Conservation (phyloP, 2,329 filamentous ascomycete genomes). For the Diaporthe citrichinensis region DNA sequence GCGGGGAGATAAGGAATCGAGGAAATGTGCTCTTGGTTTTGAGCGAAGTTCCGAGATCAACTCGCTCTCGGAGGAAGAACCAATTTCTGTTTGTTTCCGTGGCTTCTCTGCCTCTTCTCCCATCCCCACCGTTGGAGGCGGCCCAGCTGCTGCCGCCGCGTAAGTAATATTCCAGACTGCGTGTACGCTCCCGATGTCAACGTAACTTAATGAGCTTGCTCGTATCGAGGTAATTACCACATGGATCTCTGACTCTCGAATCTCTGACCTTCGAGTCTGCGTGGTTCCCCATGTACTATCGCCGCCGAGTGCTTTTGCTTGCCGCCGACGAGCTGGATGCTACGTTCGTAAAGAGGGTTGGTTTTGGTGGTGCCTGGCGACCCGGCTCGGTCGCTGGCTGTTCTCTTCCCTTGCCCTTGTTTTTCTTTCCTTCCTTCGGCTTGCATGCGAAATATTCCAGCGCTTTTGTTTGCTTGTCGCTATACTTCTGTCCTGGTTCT, state of each 20-base stretch:
- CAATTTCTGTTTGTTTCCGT: no score
- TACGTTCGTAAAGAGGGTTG: not conserved
- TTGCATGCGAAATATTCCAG: conserved; percentile 17
- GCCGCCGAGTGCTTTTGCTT: not conserved
- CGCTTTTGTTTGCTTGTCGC: not conserved
- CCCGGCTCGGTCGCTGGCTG: not conserved
- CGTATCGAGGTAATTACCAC: no score
- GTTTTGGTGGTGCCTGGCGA: not conserved
- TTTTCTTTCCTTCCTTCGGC: not conserved
- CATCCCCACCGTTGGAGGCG: no score
- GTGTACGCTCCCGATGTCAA: no score
- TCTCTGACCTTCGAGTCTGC: no score
- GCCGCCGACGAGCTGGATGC: not conserved
- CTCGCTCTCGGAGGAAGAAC: no score
- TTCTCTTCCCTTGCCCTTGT: not conserved
- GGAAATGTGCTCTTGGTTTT: no score
- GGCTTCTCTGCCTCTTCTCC: not conserved
- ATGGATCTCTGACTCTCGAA: no score
- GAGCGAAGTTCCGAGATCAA: no score
- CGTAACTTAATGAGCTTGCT: not conserved
- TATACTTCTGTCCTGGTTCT: not conserved
- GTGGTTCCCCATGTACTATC: not conserved
- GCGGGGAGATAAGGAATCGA: no score
- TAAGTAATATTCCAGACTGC: not conserved
- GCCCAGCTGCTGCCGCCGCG: no score